Conservation (phyloP, 106 monocot species). For the Alisma plantagoaquatica region DNA sequence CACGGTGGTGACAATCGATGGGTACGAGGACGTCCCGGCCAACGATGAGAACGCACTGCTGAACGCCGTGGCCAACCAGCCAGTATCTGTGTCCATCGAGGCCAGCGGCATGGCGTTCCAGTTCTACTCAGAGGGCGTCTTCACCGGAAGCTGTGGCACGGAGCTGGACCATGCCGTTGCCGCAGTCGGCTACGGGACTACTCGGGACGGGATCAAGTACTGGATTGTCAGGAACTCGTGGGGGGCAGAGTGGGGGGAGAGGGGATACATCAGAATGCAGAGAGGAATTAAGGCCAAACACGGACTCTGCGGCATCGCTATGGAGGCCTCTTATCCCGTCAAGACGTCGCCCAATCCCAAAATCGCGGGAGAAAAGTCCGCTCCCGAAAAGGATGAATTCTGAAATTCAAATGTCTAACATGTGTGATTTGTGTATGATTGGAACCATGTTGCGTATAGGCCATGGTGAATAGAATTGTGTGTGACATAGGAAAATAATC, state of each 20-base stretch:
- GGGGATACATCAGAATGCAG: slow-evolving; percentile 6
- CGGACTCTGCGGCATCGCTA: slow-evolving; percentile 10
- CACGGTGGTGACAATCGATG: neutral
- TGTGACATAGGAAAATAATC: too few relatives aligned
- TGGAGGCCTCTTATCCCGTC: slow-evolving; percentile 9
- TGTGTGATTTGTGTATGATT: too few relatives aligned
- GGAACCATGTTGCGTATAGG: too few relatives aligned
- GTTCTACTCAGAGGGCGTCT: slow-evolving; percentile 2
- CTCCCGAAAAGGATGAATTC: neutral
- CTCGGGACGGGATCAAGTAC: neutral
- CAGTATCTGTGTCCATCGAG: neutral
- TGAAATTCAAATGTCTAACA: too few relatives aligned
- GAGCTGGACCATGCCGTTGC: slow-evolving; percentile 5
- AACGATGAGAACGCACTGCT: slow-evolving; percentile 36
- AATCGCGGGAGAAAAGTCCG: neutral
- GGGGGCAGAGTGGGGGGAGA: slow-evolving; percentile 6
- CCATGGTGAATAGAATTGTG: too few relatives aligned
- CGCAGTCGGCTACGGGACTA: slow-evolving; percentile 2
- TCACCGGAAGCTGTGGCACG: slow-evolving; percentile 3
- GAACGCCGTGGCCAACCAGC: slow-evolving; percentile 36
- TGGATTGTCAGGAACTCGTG: slow-evolving; percentile 12
- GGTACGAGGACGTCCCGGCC: slow-evolving; percentile 6
- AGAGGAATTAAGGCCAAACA: neutral
- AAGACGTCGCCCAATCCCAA: neutral
- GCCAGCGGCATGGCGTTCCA: neutral